Base-by-base conservation (phyloP, 108 stramenopile species). In the Craspedostauros australis region DNA sequence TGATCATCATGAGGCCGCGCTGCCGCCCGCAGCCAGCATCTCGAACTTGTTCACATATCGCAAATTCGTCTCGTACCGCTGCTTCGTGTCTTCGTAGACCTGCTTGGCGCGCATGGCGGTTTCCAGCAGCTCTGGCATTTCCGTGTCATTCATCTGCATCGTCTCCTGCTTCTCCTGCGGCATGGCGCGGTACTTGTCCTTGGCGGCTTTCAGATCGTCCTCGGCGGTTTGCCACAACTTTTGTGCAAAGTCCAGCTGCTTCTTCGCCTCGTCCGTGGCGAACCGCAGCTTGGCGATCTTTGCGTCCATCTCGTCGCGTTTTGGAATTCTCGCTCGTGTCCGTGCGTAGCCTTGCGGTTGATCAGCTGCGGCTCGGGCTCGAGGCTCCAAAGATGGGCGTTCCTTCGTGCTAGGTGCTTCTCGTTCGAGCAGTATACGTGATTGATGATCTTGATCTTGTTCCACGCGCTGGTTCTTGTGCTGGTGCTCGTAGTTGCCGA, bases 131-230 rank as follows among this genome's bases (percentile, higher is more conserved):
- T 84, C 82, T 9, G 82, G 79, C 31, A 80, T 58, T 43, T 84
- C 75, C 7, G 82, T 80, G 58, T 79, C 82, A 48, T 77, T 80
- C 3, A 84, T 51, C 47, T 68, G 62, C 30, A 80, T 48, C 8
- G 20, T 40, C 38, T 58, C 69, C 43, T 81, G 78, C 28, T 64
- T 54, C 55, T 76, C 72, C 8, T 46, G 44, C 21, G 49, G 44
- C 7, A 79, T 54, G 2, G 22, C 28, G 18, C 57, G 60, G 19
- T 79, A 73, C 26, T 65, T 75, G 8, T 57, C 51, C 60, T 84
- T 77, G 40, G 73, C 73, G n/a, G 58, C 62, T n/a, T 50, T 60
- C 8, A 84, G 39, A 15, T 44, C 49, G 25, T 45, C 9, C n/a
- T 45, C 46, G n/a, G 70, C 54, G 15, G 39, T 18, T 5, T 63